Conservation (phyloP, 2,329 filamentous ascomycete species). For the Fusarium sp. region DNA sequence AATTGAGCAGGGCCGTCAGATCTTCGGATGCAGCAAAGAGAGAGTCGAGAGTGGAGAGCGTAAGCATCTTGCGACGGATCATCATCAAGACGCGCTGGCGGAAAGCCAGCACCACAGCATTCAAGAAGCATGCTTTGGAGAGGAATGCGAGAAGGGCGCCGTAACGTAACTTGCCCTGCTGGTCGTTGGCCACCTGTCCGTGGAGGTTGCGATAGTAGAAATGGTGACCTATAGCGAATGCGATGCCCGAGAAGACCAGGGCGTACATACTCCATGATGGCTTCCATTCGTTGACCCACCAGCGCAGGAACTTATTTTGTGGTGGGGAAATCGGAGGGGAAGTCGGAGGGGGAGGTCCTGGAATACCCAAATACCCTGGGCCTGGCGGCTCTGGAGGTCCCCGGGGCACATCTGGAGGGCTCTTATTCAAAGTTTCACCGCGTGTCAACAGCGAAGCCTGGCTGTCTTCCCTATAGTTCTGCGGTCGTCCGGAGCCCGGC, state of each 20-base stretch:
- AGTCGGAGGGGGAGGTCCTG: not conserved
- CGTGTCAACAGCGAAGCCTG: constrained; percentile 33
- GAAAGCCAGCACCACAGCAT: constrained; percentile 44
- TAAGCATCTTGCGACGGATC: constrained; percentile 47
- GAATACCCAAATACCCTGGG: not conserved
- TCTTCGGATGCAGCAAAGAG: constrained; percentile 46
- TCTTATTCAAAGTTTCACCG: not conserved
- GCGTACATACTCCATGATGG: constrained; percentile 46
- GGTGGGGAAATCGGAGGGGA: not conserved
- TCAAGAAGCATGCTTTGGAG: constrained; percentile 46
- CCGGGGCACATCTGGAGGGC: constrained; percentile 16
- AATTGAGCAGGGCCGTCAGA: constrained; percentile 43
- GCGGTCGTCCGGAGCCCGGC: constrained; percentile 20
- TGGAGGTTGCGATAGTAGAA: constrained; percentile 42
- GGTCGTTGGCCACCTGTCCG: constrained; percentile 32
- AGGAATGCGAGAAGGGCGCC: constrained; percentile 43
- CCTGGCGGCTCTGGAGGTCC: not conserved
- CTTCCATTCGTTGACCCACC: constrained; percentile 41
- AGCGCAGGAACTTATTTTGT: constrained; percentile 7
- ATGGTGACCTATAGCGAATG: constrained; percentile 45
- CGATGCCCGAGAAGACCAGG: constrained; percentile 39
- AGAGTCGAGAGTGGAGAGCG: constrained; percentile 44
- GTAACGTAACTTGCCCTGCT: constrained; percentile 42
- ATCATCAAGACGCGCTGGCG: constrained; percentile 46
- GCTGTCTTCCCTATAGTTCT: constrained; percentile 33